A percentile compares a stretch with the other conserved stretches of the same genome.
Evolutionary conservation across 805 yeast species (phyloP).

Genomic region (Starmerella sp.): DNA sequence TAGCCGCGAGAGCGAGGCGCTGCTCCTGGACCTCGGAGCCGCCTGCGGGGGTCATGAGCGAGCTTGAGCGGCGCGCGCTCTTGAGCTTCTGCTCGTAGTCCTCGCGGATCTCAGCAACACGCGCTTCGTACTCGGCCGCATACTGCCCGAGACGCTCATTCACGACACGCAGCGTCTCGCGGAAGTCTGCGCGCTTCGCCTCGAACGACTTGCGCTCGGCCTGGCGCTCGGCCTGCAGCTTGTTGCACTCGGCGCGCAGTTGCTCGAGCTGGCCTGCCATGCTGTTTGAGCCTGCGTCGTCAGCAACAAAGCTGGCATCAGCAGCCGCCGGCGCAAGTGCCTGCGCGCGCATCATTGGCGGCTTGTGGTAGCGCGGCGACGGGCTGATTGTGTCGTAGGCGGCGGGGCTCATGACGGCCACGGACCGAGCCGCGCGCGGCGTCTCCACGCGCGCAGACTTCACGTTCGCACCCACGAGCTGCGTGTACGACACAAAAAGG

Average conservation of each 20-base stretch:
- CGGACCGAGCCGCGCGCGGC: neutral
- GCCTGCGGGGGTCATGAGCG: neutral
- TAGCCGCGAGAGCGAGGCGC: slow-evolving; percentile 28
- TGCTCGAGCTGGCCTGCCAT: neutral
- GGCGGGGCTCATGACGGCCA: neutral
- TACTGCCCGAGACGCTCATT: slow-evolving; percentile 23
- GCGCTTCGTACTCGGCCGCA: slow-evolving; percentile 19
- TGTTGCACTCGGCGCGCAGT: slow-evolving; percentile 24
- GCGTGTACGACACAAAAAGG: slow-evolving; percentile 44
- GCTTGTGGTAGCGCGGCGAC: slow-evolving; percentile 25
- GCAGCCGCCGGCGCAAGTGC: neutral
- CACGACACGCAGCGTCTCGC: slow-evolving; percentile 20
- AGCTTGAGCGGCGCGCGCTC: slow-evolving; percentile 18
- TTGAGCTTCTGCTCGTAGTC: slow-evolving; percentile 21
- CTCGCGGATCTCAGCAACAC: slow-evolving; percentile 18
- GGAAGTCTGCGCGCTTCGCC: slow-evolving; percentile 27
- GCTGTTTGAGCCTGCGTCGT: neutral
- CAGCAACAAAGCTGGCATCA: neutral
- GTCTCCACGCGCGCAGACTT: slow-evolving; percentile 4
- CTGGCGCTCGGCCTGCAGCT: slow-evolving; percentile 24
- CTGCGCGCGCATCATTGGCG: slow-evolving; percentile 2
- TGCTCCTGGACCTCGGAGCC: slow-evolving; percentile 25
- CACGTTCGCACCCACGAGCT: slow-evolving; percentile 23
- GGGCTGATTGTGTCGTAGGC: slow-evolving; percentile 1
- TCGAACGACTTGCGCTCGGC: slow-evolving; percentile 26